phyloP scores from a whole-genome alignment of 2,329 filamentous ascomycete genomes.

The Tricladium varicosporioides region DNA sequence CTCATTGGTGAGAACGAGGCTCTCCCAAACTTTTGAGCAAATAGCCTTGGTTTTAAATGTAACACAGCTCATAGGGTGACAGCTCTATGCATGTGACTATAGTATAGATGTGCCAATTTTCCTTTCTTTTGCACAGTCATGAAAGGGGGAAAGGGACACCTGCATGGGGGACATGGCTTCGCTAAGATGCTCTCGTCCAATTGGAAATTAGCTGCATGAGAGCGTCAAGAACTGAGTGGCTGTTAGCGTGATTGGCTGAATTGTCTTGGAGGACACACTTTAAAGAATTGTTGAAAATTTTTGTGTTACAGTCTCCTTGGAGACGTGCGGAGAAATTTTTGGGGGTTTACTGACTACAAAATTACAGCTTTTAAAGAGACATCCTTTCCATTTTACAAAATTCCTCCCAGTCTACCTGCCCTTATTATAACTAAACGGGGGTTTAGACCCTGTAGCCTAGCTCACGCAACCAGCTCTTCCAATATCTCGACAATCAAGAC shows the following conservation, averaged over 20 bases:
- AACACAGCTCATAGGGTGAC: too few species aligned
- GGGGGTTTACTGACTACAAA: background rate
- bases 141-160: background rate
- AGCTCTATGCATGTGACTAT: background rate
- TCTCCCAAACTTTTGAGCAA: too few species aligned
- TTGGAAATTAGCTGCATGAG: background rate
- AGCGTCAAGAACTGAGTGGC: background rate
- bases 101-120: background rate
- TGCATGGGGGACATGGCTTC: background rate
- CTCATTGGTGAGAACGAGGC: too few species aligned
- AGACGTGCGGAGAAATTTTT: background rate
- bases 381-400: background rate
- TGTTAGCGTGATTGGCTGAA: background rate
- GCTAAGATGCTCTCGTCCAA: background rate
- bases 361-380: background rate
- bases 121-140: background rate
- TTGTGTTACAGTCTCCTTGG: background rate
- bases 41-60: too few species aligned
- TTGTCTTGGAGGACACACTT: background rate
- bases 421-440: background rate
- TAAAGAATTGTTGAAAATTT: background rate
- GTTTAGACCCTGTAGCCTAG: background rate
- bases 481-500: background rate
- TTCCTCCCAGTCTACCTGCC: background rate
- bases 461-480: background rate